Base-by-base conservation (phyloP, 2,329 filamentous ascomycete species). In the Metarhizium anisopliae region DNA sequence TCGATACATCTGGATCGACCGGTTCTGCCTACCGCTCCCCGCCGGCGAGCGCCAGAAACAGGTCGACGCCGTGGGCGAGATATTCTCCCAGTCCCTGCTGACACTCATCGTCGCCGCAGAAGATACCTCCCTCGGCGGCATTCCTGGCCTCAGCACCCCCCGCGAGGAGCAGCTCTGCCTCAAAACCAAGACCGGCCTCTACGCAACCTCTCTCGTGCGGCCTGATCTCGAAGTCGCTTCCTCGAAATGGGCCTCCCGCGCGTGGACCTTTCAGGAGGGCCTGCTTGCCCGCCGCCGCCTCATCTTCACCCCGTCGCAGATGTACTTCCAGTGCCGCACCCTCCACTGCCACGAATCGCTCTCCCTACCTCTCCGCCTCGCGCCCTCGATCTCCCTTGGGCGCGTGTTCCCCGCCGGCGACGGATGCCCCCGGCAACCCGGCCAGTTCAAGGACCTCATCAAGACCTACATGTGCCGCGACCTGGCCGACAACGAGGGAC, bases 271-370 rank as follows among this genome's bases (percentile, higher is more conserved):
- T 42, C 70, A 72, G 56, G 69, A 73, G 56, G 69, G 69, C 8
- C 61, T 72, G 5, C 60, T 72, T 35, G 65, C 70, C 3, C 65
- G 66, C 6, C 66, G 70, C 6, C 65, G 70, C 11, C 66, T 73
- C 32, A 62, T 72, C 30, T 68, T 73, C 49, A 72, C 70, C 2
- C 62, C 66, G 13, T 70, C 67, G 2, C 71, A 73, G 59, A 63
- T 64, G 3, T 73, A 73, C 58, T 73, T 71, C 50, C 71, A 73
- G 54, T 73, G 71, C 58, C 64, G 66, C 35, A 58, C 63, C 8
- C 58, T 72, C 13, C 70, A 72, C 59, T 73, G 70, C 52, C 68
- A 71, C 54, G 71, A 73, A 57, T 70, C 66, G 54, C 62, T 73
- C 5, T 64, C 64, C 5, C 57, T 68, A 16, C 66, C 70, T 18